A percentile compares a stretch with the other conserved stretches of the same genome.
phyloP scores from a whole-genome alignment of 352 stramenopile genomes.

The Peronospora belbahrii region DNA sequence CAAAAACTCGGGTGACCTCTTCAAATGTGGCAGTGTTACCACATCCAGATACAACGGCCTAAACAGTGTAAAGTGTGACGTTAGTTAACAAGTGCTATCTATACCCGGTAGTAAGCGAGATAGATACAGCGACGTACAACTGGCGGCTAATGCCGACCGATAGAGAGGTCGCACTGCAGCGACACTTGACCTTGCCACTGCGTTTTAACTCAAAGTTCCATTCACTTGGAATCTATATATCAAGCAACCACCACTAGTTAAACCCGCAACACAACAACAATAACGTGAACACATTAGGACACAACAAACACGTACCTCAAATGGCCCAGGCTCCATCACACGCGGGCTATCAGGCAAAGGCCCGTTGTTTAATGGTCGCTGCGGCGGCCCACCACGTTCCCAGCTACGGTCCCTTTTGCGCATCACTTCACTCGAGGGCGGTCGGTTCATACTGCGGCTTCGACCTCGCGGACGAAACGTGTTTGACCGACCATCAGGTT shows the following conservation, averaged over 20 bases:
- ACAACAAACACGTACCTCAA: conserved; percentile 14
- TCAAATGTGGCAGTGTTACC: conserved; percentile 49
- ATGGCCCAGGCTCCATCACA: conserved; percentile 24
- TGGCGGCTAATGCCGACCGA: conserved; percentile 22
- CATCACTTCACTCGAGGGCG: conserved; percentile 23
- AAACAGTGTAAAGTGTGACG: conserved; percentile 6
- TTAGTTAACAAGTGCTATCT: conserved; percentile 1
- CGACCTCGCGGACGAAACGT: conserved; percentile 33
- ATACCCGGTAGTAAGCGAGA: not conserved
- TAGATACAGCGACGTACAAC: conserved; percentile 15
- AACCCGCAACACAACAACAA: conserved; percentile 3
- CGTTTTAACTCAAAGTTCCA: conserved; percentile 35
- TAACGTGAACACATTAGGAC: not conserved
- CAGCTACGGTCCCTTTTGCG: conserved; percentile 37
- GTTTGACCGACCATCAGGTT: conserved; percentile 18
- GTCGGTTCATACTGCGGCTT: conserved; percentile 33
- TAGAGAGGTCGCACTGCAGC: conserved; percentile 24
- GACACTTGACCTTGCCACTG: conserved; percentile 30
- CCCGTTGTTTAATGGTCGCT: conserved; percentile 17
- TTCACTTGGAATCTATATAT: conserved; percentile 23
- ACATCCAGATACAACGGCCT: conserved; percentile 63
- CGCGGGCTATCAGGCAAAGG: conserved; percentile 23
- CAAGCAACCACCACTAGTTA: conserved; percentile 2
- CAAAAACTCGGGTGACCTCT: conserved; percentile 55
- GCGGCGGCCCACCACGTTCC: conserved; percentile 23